Percentiles rank a stretch among this genome's conserved stretches.
Evolutionary conservation across 1,284 basidiomycete genomes (phyloP).

Genomic region (Ustilago trichophora): DNA sequence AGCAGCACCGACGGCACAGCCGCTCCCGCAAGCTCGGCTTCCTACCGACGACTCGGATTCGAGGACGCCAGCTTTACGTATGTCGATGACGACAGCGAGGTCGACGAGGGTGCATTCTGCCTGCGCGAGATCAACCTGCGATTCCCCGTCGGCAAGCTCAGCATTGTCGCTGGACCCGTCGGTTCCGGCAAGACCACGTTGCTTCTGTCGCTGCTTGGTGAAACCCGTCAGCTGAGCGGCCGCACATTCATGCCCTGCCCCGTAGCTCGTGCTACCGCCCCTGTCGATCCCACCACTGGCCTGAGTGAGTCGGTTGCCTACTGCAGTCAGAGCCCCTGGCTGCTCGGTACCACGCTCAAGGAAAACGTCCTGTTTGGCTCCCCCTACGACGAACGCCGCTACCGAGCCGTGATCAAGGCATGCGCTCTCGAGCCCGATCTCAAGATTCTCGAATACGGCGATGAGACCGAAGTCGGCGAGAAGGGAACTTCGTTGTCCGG

Average conservation of each 20-base stretch:
- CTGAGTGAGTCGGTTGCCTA: slow-evolving; percentile 82
- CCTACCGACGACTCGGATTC: slow-evolving; percentile 68
- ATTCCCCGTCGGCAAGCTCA: slow-evolving; percentile 73
- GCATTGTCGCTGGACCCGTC: slow-evolving; percentile 74
- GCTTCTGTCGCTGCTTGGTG: slow-evolving; percentile 73
- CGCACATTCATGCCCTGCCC: slow-evolving; percentile 71
- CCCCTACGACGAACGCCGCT: slow-evolving; percentile 80
- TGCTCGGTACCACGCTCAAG: slow-evolving; percentile 90
- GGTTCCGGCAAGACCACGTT: slow-evolving; percentile 70
- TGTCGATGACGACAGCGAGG: slow-evolving; percentile 54
- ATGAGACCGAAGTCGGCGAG: slow-evolving; percentile 89
- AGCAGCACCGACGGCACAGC: neutral
- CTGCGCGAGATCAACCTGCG: slow-evolving; percentile 71
- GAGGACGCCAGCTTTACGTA: slow-evolving; percentile 68
- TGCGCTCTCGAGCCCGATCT: slow-evolving; percentile 84
- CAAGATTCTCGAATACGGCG: slow-evolving; percentile 90
- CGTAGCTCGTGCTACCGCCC: slow-evolving; percentile 64
- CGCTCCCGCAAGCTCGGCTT: slow-evolving; percentile 1
- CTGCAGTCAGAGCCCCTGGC: slow-evolving; percentile 91
- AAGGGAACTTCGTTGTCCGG: slow-evolving; percentile 77
- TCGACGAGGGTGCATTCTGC: slow-evolving; percentile 66
- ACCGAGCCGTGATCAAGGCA: slow-evolving; percentile 79
- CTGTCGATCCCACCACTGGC: slow-evolving; percentile 70
- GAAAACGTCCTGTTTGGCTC: slow-evolving; percentile 92
- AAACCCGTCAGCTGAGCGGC: slow-evolving; percentile 70